Conservation (phyloP, 2,329 filamentous ascomycete species). For the Clonostachys rhizophaga region DNA sequence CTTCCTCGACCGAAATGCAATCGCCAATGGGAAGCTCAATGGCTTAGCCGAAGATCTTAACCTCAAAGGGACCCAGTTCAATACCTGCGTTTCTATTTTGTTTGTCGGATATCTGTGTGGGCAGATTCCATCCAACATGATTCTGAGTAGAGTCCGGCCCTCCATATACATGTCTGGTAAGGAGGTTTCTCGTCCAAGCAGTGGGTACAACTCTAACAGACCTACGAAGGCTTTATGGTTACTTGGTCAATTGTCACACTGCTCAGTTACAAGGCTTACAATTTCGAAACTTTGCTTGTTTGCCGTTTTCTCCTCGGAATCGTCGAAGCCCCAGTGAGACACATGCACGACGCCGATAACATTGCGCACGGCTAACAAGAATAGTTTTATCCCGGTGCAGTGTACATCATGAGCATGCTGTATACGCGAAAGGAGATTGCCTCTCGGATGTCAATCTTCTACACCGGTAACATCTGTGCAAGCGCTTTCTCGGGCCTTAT, state of each 20-base stretch:
- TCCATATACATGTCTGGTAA: slow-evolving; percentile 24
- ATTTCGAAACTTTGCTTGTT: slow-evolving; percentile 17
- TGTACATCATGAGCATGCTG: slow-evolving; percentile 26
- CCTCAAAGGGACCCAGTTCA: slow-evolving; percentile 18
- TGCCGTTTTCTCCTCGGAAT: slow-evolving; percentile 24
- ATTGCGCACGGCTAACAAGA: background rate
- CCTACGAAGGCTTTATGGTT: slow-evolving; percentile 14
- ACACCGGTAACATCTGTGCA: slow-evolving; percentile 56
- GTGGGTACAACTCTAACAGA: background rate
- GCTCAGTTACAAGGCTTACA: slow-evolving; percentile 19
- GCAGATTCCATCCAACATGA: slow-evolving; percentile 40
- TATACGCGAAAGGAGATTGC: slow-evolving; percentile 61
- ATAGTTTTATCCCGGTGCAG: slow-evolving; percentile 23
- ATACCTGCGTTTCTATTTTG: slow-evolving; percentile 23
- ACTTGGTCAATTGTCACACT: slow-evolving; percentile 23
- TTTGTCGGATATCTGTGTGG: slow-evolving; percentile 40
- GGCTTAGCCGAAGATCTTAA: slow-evolving; percentile 16
- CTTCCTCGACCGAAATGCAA: slow-evolving; percentile 20
- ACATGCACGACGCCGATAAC: background rate
- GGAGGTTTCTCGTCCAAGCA: background rate
- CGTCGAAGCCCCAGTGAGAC: slow-evolving; percentile 18
- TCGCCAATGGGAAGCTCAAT: slow-evolving; percentile 20
- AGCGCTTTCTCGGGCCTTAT: slow-evolving; percentile 61
- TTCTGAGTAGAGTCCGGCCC: slow-evolving; percentile 38
- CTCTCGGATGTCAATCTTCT: slow-evolving; percentile 48